These are phyloP conservation scores for Pestalotiopsis sp. DNA, from an alignment of 2,329 filamentous ascomycete species.

Conservation along the genomic window DNA sequence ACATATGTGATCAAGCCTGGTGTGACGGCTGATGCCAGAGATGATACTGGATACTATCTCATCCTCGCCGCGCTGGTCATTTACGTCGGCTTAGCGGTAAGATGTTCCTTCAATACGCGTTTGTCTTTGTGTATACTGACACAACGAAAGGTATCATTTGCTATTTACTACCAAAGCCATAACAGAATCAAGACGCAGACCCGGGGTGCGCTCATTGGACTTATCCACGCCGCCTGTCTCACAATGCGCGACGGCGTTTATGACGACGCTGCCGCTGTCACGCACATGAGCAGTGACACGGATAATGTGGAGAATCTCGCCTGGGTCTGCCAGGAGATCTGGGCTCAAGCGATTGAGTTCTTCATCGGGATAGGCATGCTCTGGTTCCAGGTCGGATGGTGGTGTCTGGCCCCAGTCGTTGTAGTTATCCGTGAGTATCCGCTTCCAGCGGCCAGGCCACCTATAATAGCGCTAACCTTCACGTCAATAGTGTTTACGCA, in stretches of 20 bases:
- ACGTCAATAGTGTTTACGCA: background rate
- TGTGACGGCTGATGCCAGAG: background rate
- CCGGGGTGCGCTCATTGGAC: conserved; percentile 3
- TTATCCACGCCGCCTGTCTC: conserved; percentile 6
- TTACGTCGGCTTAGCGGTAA: conserved; percentile 41
- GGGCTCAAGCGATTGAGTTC: background rate
- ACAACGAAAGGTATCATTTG: background rate
- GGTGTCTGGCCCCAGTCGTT: background rate
- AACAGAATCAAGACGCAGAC: conserved; percentile 5
- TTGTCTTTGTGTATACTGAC: background rate
- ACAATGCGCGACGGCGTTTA: background rate
- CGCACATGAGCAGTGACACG: conserved; percentile 8
- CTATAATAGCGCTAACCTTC: background rate
- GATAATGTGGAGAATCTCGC: background rate
- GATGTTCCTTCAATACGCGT: conserved; percentile 5
- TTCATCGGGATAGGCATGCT: background rate
- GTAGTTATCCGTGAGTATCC: background rate
- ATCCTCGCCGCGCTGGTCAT: conserved; percentile 34
- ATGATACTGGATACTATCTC: conserved; percentile 29
- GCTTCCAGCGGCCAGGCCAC: background rate
- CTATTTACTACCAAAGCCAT: background rate
- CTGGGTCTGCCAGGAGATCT: background rate
- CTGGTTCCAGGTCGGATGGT: conserved; percentile 6
- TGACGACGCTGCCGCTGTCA: conserved; percentile 10
- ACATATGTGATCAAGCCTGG: conserved; percentile 25